Evolutionary conservation across 2,329 filamentous ascomycete genomes (phyloP).

Genomic region (Verticillium isaacii): DNA sequence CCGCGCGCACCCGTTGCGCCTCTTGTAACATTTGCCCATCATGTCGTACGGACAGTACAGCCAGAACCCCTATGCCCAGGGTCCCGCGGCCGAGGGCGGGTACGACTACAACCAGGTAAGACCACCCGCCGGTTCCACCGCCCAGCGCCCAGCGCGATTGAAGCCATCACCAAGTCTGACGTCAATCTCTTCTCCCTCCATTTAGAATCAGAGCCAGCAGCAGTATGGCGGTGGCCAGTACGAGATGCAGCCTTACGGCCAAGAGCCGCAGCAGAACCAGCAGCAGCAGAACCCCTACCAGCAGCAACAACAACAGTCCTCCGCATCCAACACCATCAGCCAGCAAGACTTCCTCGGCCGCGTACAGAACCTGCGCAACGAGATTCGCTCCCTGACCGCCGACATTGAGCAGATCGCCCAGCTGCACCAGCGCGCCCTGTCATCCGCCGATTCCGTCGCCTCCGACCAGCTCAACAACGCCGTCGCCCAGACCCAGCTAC

Average conservation of each 20-base stretch:
- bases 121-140: constrained; percentile 17
- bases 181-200: not conserved
- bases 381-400: constrained; percentile 62
- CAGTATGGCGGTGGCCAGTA: constrained; percentile 36
- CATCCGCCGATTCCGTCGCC: constrained; percentile 55
- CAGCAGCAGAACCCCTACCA: constrained; percentile 16
- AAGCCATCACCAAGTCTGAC: not conserved
- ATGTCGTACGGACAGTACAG: constrained; percentile 63
- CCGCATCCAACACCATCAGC: constrained; percentile 34
- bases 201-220: constrained; percentile 5
- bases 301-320: constrained; percentile 12
- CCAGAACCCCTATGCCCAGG: constrained; percentile 60
- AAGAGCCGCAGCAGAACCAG: constrained; percentile 17
- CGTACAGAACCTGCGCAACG: constrained; percentile 60
- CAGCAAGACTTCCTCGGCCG: constrained; percentile 65
- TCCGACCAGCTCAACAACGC: constrained; percentile 59
- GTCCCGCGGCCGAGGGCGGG: constrained; percentile 40
- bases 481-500: constrained; percentile 64
- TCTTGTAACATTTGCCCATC: constrained; percentile 14
- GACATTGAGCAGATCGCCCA: constrained; percentile 64
- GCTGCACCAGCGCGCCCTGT: constrained; percentile 67
- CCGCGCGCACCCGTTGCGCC: not conserved
- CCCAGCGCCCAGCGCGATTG: not conserved
- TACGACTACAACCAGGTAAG: constrained; percentile 40
- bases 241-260: constrained; percentile 50